A percentile compares a stretch with the other conserved stretches of the same genome.
Conservation (phyloP, 176 grass and related monocot species). For the Carex scoparia region DNA sequence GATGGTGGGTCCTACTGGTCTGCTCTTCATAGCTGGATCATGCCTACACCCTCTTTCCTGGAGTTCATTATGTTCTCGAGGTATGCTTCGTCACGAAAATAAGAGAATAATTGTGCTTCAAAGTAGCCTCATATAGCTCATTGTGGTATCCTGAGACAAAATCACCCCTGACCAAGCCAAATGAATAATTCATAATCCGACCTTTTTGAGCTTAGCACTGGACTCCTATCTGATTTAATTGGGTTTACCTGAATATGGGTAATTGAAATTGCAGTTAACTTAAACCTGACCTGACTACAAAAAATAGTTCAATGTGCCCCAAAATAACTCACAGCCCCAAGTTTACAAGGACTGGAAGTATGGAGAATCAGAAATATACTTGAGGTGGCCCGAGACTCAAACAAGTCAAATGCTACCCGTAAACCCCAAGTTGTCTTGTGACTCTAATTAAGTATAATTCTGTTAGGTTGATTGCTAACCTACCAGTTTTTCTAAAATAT, state of each 20-base stretch:
- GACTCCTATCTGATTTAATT: not conserved
- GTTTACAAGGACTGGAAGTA: not conserved
- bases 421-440: not conserved
- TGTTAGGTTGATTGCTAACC: not conserved
- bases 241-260: not conserved
- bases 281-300: not conserved
- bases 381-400: not conserved
- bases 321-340: not conserved
- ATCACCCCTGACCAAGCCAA: not conserved
- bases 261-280: not conserved
- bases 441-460: not conserved
- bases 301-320: not conserved
- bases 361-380: not conserved
- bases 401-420: not conserved
- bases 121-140: not conserved
- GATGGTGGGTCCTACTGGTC: conserved; percentile 67
- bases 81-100: conserved; percentile 27
- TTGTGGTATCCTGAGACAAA: not conserved
- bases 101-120: not conserved
- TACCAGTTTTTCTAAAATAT: not conserved
- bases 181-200: conserved; percentile 3
- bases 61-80: conserved; percentile 96
- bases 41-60: conserved; percentile 94
- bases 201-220: not conserved
- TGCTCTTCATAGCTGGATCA: conserved; percentile 91